Conservation (phyloP, 1,284 basidiomycete genomes). For the Cutaneotrichosporon sp. region DNA sequence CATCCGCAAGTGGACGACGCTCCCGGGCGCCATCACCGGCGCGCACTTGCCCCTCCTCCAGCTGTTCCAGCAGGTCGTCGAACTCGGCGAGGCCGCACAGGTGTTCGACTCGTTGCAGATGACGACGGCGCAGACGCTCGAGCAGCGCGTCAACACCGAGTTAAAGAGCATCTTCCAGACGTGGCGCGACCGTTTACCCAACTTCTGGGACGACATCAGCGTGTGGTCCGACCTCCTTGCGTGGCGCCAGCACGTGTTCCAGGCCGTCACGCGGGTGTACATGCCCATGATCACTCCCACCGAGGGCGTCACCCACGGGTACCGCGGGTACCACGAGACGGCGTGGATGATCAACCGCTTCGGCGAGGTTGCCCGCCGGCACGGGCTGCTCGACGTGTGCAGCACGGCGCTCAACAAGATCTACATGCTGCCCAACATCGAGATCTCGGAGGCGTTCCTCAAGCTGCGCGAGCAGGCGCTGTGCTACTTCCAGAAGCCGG, state of each 20-base stretch:
- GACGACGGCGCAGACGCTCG: slow-evolving; percentile 87
- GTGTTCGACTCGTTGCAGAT: slow-evolving; percentile 89
- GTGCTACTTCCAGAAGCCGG: slow-evolving; percentile 95
- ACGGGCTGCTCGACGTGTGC: slow-evolving; percentile 94
- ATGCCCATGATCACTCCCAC: slow-evolving; percentile 75
- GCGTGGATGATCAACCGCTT: slow-evolving; percentile 99
- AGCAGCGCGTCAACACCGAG: slow-evolving; percentile 85
- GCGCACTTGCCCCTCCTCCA: slow-evolving; percentile 95
- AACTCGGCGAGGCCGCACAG: slow-evolving; percentile 92
- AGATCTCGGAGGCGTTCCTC: slow-evolving; percentile 98
- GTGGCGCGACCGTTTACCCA: slow-evolving; percentile 96
- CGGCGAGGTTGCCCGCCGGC: slow-evolving; percentile 98
- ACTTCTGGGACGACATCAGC: slow-evolving; percentile 96
- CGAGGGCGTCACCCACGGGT: slow-evolving; percentile 75
- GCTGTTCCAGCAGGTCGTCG: slow-evolving; percentile 99
- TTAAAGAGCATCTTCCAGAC: slow-evolving; percentile 94
- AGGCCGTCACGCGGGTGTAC: slow-evolving; percentile 96
- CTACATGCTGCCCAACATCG: slow-evolving; percentile 98
- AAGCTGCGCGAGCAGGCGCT: slow-evolving; percentile 99
- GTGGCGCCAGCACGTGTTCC: slow-evolving; percentile 88
- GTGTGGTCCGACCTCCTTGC: slow-evolving; percentile 98
- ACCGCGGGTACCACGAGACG: slow-evolving; percentile 98
- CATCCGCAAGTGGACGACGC: slow-evolving; percentile 90
- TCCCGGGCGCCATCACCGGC: slow-evolving; percentile 81
- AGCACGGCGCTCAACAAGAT: slow-evolving; percentile 95